Percentiles rank a stretch among this genome's conserved stretches.
Conservation (phyloP, 306 rosid genomes). For the Prosopis cineraria region DNA sequence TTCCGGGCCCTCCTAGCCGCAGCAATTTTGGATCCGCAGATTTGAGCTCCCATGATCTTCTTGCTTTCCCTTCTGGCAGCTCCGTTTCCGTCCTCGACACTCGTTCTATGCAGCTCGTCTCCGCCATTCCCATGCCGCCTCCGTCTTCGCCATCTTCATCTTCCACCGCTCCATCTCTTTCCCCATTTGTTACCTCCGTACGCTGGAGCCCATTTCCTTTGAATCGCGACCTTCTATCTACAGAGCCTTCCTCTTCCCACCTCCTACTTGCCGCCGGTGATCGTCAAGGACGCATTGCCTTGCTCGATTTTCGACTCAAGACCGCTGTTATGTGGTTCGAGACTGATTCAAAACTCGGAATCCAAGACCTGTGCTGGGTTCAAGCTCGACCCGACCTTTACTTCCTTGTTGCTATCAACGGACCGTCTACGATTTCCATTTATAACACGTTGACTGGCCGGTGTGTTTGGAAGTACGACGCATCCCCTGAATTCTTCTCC, state of each 20-base stretch:
- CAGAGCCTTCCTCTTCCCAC: constrained; percentile 85
- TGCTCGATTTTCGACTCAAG: constrained; percentile 66
- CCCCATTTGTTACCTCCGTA: constrained; percentile 87
- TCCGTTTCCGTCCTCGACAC: constrained; percentile 79
- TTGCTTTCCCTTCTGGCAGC: constrained; percentile 92
- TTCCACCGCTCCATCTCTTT: constrained; percentile 46
- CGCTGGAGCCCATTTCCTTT: constrained; percentile 88
- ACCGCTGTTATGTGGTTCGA: constrained; percentile 80
- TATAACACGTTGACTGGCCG: constrained; percentile 68
- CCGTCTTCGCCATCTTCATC: constrained; percentile 44
- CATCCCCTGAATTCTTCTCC: constrained; percentile 71
- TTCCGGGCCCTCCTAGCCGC: constrained; percentile 93
- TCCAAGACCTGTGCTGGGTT: constrained; percentile 94
- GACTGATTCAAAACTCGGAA: constrained; percentile 58
- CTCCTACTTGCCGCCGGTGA: constrained; percentile 94
- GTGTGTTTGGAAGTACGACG: constrained; percentile 90
- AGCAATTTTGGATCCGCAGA: constrained; percentile 94
- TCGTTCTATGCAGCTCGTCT: constrained; percentile 76
- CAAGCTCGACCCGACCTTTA: constrained; percentile 65
- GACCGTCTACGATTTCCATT: constrained; percentile 72
- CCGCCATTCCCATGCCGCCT: constrained; percentile 81
- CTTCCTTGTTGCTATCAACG: constrained; percentile 70
- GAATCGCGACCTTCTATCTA: constrained; percentile 75
- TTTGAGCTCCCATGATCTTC: constrained; percentile 74
- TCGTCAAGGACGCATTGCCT: constrained; percentile 92